Conservation (phyloP, 805 yeast genomes). For the Sugiyamaella chiloensis region DNA sequence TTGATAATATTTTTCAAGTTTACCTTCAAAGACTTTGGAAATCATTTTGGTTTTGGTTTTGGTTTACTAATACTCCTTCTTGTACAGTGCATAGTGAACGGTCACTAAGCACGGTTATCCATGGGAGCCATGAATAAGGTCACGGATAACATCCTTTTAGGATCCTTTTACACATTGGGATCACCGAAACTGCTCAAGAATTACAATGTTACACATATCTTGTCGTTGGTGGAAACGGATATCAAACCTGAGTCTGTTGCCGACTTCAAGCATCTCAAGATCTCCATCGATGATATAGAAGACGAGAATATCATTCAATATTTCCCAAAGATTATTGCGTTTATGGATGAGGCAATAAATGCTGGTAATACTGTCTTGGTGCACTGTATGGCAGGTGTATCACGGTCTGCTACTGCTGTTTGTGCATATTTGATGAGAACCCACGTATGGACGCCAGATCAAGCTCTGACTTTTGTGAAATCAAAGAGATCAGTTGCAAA, state of each 20-base stretch:
- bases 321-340: conserved; percentile 58
- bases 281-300: conserved; percentile 71
- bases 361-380: conserved; percentile 35
- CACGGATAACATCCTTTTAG: conserved; percentile 51
- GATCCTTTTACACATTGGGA: conserved; percentile 65
- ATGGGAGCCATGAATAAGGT: conserved; percentile 19
- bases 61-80: too few relatives aligned
- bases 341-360: conserved; percentile 56
- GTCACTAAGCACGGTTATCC: too few relatives aligned
- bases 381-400: conserved; percentile 82
- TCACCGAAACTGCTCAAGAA: conserved; percentile 49
- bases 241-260: conserved; percentile 51
- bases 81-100: too few relatives aligned
- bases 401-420: conserved; percentile 82
- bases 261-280: conserved; percentile 44
- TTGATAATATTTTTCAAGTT: too few relatives aligned
- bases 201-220: conserved; percentile 63
- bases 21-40: too few relatives aligned
- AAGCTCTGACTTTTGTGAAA: conserved; percentile 75
- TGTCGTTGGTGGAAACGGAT: conserved; percentile 65
- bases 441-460: conserved; percentile 52
- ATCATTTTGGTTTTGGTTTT: too few relatives aligned
- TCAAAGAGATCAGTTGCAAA: conserved; percentile 46
- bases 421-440: conserved; percentile 87
- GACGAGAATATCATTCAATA: conserved; percentile 61